Evolutionary conservation across 768 basidiomycete species (phyloP), one percentile per base, ranked within the genome.

Genomic region (Clitopilus passeckerianus): DNA sequence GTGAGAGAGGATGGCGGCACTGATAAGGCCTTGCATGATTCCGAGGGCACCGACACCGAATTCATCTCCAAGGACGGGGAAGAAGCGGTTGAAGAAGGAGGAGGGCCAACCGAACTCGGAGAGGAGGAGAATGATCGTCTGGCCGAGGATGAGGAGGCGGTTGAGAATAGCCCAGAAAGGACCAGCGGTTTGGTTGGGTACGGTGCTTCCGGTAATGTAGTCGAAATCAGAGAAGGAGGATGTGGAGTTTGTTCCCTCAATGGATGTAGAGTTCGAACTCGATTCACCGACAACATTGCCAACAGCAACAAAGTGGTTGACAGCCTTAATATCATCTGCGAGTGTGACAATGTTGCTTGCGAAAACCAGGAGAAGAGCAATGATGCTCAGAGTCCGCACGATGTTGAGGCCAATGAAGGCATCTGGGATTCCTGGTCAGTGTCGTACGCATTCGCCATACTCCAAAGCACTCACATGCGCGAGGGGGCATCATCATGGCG

Each of bases 121-220:
- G 59, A 94, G 72, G 61, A 94, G 72, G 67, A 96, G 86, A 33
- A 93, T 78, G 66, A 94, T 71, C 61, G 88, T 83, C 76, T 95
- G 90, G 72, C 90, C 86, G 61, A 94, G 84, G 71, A 96, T 92
- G 71, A 96, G 83, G 58, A 96, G 80, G 60, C 91, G 81, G 72
- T 93, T 92, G 62, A 95, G 76, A 61, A 96, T 86, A 5, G 91
- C 90, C 91, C 93, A 97, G 75, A 97, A 96, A 8, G 85, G 83
- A 24, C 94, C 94, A 18, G 91, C 94, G 30, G 91, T 83, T 70
- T 96, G 93, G 72, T 93, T 92, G 4, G 94, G 94, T 5, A 97
- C 92, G 1, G 92, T 92, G 71, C 87, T 91, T 59, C 84, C 89
- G 63, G 75, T 84, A 58, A 58, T 61, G 12, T 14, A 52, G 46